Evolutionary conservation across 192 early-diverging fungal species (phyloP), one percentile per base, ranked within the genome.

Genomic region (Backusella liffmaniae): DNA sequence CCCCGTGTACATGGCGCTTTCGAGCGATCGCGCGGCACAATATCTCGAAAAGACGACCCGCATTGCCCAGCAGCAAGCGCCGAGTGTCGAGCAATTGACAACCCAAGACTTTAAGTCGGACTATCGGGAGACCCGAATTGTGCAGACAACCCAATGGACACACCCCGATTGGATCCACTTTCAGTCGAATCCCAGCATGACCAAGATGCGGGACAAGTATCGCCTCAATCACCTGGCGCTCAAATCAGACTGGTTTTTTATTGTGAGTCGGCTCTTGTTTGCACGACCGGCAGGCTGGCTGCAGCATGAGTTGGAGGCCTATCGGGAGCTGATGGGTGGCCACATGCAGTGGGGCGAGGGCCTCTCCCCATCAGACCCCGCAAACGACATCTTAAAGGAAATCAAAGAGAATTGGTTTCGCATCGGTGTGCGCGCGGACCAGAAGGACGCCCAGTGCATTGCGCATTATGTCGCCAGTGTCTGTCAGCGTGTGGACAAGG

Each of bases 201-300:
- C 35, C 8, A 4, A 10, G 2, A 29, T 37, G 41, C n/a, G 77
- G 4, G 77, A 67, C 39, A 73, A 66, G 10, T 78, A 73, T 29
- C 65, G 66, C 53, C 30, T 78, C n/a, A 68, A 73, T 6, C 62
- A 68, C 23, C 15, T 78, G 1, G 13, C 23, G 5, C 18, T 26
- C 26, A 51, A 70, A 5, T 78, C 77, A 15, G 79, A 80, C 30
- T 80, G 79, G 79, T 80, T 80, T 67, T 73, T 39, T 56, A 30
- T 80, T 12, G 72, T 49, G 12, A 42, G 68, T 9, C 75, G 72
- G 15, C 70, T 80, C 15, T 51, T 80, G 8, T 78, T 78, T 30
- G 35, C 66, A 23, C 73, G 59, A 12, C 79, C 79, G 3, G 41
- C 35, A 7, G 66, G 6, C 23, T 80, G 79, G 79, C 59, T 80